A percentile compares a stretch with the other conserved stretches of the same genome.
These are phyloP conservation scores for Pycnococcus provasolii DNA, from an alignment of 139 green algal genomes.

Conservation along the genomic window DNA sequence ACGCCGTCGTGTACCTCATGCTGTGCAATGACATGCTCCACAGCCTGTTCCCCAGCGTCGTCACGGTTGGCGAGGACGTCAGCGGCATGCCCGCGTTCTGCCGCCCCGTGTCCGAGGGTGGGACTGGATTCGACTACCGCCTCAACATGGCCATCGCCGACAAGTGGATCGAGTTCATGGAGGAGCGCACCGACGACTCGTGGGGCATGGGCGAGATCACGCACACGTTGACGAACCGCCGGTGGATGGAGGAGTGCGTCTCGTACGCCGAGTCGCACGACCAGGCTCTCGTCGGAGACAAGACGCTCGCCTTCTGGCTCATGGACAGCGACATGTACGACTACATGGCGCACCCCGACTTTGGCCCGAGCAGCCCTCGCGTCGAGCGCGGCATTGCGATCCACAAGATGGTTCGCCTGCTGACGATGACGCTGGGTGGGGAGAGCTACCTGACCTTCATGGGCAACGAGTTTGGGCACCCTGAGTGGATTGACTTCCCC, in stretches of 20 bases:
- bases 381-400: constrained; percentile 91
- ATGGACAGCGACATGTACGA: constrained; percentile 80
- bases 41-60: constrained; percentile 71
- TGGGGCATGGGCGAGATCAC: constrained; percentile 91
- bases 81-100: constrained; percentile 91
- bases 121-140: constrained; percentile 96
- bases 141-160: constrained; percentile 98
- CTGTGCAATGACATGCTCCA: constrained; percentile 89
- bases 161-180: constrained; percentile 92
- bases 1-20: constrained; percentile 85
- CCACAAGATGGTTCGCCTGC: constrained; percentile 86
- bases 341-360: constrained; percentile 57
- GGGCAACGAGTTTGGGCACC: constrained; percentile 54
- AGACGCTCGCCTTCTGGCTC: constrained; percentile 96
- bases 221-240: constrained; percentile 88
- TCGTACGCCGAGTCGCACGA: constrained; percentile 92
- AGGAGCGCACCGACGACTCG: constrained; percentile 53
- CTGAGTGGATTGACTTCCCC: constrained; percentile 99
- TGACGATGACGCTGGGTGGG: constrained; percentile 87
- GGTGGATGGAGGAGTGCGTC: constrained; percentile 81
- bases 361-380: constrained; percentile 26
- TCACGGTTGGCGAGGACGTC: constrained; percentile 88
- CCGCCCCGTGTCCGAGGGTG: constrained; percentile 65
- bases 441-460: constrained; percentile 97
- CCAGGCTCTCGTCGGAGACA: constrained; percentile 89